These are phyloP conservation scores for Verbascum thapsus DNA, from an alignment of 257 asterid species.

Conservation along the genomic window DNA sequence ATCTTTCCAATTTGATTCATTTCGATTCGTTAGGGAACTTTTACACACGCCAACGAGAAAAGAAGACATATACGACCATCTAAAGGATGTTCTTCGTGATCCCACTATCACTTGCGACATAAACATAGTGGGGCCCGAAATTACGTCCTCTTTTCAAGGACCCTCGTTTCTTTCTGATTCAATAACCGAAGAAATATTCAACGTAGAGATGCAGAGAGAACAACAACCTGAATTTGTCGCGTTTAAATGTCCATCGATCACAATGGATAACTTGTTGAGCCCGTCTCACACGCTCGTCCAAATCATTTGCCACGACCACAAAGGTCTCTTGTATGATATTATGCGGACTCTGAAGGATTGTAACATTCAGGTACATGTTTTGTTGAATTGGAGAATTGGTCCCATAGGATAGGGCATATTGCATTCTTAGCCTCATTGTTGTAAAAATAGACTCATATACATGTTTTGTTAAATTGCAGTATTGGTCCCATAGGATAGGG, in stretches of 20 bases:
- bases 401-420: too few species aligned
- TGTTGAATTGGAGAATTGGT: neutral
- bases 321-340: conserved; percentile 77
- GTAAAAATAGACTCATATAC: too few species aligned
- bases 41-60: conserved; percentile 64
- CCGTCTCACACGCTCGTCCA: conserved; percentile 88
- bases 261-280: conserved; percentile 69
- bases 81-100: conserved; percentile 63
- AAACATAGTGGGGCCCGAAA: conserved; percentile 71
- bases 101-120: conserved; percentile 63
- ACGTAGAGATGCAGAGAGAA: conserved; percentile 39
- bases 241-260: conserved; percentile 54
- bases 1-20: neutral
- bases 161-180: conserved; percentile 64
- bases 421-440: too few species aligned
- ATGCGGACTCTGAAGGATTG: conserved; percentile 92
- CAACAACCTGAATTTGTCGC: conserved; percentile 41
- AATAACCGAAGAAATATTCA: conserved; percentile 58
- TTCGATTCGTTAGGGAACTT: conserved; percentile 58
- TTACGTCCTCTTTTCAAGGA: conserved; percentile 64
- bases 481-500: too few species aligned
- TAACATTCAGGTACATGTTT: conserved; percentile 66
- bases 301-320: conserved; percentile 78
- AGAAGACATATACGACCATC: conserved; percentile 57
- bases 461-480: too few species aligned